Conservation (phyloP, 805 yeast genomes). For the Metschnikowia rubicola region DNA sequence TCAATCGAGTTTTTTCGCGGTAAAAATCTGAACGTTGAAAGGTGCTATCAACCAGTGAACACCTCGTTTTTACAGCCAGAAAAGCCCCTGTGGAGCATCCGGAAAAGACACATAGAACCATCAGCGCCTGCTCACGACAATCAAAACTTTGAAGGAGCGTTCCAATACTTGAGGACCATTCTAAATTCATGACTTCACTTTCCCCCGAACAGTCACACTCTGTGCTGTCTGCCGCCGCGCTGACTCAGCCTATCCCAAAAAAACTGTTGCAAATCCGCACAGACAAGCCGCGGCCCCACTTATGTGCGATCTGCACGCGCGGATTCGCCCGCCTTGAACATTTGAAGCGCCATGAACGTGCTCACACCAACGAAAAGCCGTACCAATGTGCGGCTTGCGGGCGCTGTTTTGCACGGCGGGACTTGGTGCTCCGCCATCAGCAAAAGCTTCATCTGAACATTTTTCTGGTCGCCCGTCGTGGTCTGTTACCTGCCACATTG, state of each 20-base stretch:
- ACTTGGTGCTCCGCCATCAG: conserved; percentile 85
- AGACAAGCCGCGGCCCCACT: conserved; percentile 91
- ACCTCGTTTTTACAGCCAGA: no score
- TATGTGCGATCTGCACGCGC: conserved; percentile 86
- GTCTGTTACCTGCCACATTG: conserved; percentile 14
- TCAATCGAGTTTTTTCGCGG: no score
- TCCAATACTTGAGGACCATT: background rate
- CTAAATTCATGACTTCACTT: background rate
- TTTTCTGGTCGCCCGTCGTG: conserved; percentile 15
- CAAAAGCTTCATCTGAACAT: conserved; percentile 69
- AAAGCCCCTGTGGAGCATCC: no score
- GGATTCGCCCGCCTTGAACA: conserved; percentile 96
- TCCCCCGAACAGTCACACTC: background rate
- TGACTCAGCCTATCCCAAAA: conserved; percentile 72
- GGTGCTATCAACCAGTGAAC: no score
- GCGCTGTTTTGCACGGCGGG: conserved; percentile 89
- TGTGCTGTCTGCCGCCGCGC: conserved; percentile 10
- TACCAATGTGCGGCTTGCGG: conserved; percentile 96
- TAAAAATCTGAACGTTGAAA: no score
- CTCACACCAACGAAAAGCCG: conserved; percentile 84
- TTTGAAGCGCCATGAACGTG: conserved; percentile 86
- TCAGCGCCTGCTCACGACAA: background rate
- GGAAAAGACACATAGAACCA: no score
- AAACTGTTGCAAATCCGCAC: conserved; percentile 82
- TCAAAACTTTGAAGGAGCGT: background rate